Evolutionary conservation across 169 alveolate species (phyloP), one percentile per base, ranked within the genome.

Genomic region (Perkinsus olseni): DNA sequence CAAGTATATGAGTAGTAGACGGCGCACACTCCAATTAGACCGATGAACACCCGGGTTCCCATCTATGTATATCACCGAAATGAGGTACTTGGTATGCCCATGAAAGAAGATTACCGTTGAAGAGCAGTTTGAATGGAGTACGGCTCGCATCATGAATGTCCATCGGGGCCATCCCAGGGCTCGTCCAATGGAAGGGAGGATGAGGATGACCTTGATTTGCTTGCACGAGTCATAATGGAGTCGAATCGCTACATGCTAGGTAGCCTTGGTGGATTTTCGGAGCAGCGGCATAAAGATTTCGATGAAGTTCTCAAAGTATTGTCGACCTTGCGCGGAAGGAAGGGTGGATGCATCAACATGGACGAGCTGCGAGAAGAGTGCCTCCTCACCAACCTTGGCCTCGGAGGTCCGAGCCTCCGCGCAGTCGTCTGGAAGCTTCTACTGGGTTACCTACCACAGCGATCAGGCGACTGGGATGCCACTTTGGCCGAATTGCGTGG

Each of bases 361-460:
- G 17, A 45, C 17, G 92, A 48, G 36, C 74, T 91, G 36, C 95
- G 94, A 17, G 95, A 93, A 51, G 96, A 95, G 74, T 93, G 94
- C 6, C 93, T 91, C 3, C 94, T 93, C 34, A 91, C 62, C 24
- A 17, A 45, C 17, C 17, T 45, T 6, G 62, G 62, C 6, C 62
- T 45, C 17, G 62, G 62, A 45, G 62, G 62, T 45, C 62, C 62
- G 17, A 45, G 62, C 62, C 17, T 95, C 74, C 90, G 96, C 40
- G 51, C 95, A 0, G 37, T 92, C 24, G 91, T 74, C 38, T 95
- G 96, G 96, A 95, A 95, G 91, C 31, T 95, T 37, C 91, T 93
- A 28, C 28, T 95, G 91, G 96, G 95, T 1, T 95, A 93, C 93
- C 91, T 95, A 0, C 96, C 96, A 34, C 51, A 17, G 6, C 91